Percentiles rank a stretch among this genome's conserved stretches.
phyloP scores from a whole-genome alignment of 2,329 filamentous ascomycete species.

The Cercospora sojina region DNA sequence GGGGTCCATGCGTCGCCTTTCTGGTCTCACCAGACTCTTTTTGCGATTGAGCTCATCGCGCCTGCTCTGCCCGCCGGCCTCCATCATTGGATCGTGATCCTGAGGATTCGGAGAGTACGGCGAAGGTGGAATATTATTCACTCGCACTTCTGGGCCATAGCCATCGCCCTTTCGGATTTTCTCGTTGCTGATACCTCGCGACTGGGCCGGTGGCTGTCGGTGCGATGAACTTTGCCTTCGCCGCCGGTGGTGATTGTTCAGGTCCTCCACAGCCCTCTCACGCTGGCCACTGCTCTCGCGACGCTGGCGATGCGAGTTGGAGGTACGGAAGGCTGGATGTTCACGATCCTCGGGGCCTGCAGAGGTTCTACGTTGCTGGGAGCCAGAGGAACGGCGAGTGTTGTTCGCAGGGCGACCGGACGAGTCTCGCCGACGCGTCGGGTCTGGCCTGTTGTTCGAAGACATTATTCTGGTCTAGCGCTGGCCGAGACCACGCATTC shows the following conservation, averaged over 20 bases:
- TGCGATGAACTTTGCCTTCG: constrained; percentile 30
- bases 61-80: constrained; percentile 42
- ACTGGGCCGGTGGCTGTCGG: constrained; percentile 2
- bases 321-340: constrained; percentile 53
- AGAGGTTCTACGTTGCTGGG: constrained; percentile 62
- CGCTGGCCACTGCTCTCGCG: constrained; percentile 26
- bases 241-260: constrained; percentile 23
- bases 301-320: constrained; percentile 27
- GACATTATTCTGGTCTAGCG: constrained; percentile 22
- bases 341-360: constrained; percentile 51
- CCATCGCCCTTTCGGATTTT: constrained; percentile 40
- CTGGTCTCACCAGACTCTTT: constrained; percentile 83
- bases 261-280: constrained; percentile 20
- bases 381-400: constrained; percentile 50
- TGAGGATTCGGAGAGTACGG: constrained; percentile 41
- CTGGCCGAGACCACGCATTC: constrained; percentile 13
- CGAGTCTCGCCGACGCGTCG: constrained; percentile 17
- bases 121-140: constrained; percentile 40
- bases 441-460: constrained; percentile 23
- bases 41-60: constrained; percentile 64
- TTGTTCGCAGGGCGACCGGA: constrained; percentile 14
- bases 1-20: constrained; percentile 78
- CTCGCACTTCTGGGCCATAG: constrained; percentile 20
- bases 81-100: constrained; percentile 57
- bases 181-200: constrained; percentile 21